Evolutionary conservation across 306 rosid species (phyloP), one percentile per base, ranked within the genome.

Genomic region (Rosa multiflora): DNA sequence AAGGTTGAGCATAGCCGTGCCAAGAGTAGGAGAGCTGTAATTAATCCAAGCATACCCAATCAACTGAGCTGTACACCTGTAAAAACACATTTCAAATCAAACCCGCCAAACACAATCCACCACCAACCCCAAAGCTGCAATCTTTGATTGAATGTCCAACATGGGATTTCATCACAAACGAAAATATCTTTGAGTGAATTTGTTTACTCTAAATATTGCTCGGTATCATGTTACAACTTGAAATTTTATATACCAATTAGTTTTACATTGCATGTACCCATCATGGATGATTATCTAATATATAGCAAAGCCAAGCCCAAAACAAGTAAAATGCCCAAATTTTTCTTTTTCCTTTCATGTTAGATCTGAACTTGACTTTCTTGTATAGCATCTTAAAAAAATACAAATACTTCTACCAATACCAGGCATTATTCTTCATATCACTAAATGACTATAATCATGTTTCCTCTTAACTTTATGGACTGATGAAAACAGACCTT

Each of bases 401-500:
- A 26, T 26, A 26, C 29, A 14, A 1, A 8, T 26, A 49, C 66
- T 23, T 8, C 51, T 61, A 72, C 21, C 14, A 14, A 52, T 62
- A 62, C 43, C 39, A 37, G 11, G 77, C 47, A 17, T 37, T 55
- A 47, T 51, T 61, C 20, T 61, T 20, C 14, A 29, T 58, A 47
- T 42, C 47, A 29, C 62, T 13, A 56, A 74, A 39, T 56, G 20
- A 4, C 20, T 23, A 44, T 42, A 26, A 14, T 8, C n/a, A 48
- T 1, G 32, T 23, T 47, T 47, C 72, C 23, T 48, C 40, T 44
- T 49, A 32, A 49, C 12, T 37, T 40, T 21, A n/a, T 17, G 35
- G 59, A 63, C 7, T 10, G 53, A 80, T 40, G 72, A 35, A 61
- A 3, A 82, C 80, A 42, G 21, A 92, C 99, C 99, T 95, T 87